Evolutionary conservation across 2,329 filamentous ascomycete species (phyloP).

Genomic region (Akanthomyces uredinophilus): DNA sequence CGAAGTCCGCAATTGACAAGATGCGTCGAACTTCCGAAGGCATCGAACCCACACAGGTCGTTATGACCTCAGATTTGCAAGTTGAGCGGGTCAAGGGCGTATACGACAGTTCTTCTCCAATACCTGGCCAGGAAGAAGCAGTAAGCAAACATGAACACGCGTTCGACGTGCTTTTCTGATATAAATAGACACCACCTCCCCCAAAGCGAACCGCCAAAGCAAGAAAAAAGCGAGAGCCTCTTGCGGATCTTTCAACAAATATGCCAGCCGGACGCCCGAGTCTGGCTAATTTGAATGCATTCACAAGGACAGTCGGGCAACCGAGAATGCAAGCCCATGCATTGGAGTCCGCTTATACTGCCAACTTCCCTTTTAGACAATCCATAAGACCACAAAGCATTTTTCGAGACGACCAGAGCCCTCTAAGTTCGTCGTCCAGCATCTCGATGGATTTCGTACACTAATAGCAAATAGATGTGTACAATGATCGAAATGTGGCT

Average conservation of each 20-base stretch:
- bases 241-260: slow-evolving; percentile 32
- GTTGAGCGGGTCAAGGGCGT: slow-evolving; percentile 51
- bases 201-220: slow-evolving; percentile 25
- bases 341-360: not conserved
- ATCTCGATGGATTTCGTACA: not conserved
- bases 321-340: not conserved
- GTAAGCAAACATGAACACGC: slow-evolving; percentile 31
- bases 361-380: not conserved
- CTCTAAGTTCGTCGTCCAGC: not conserved
- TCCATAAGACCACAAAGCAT: not conserved
- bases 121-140: slow-evolving; percentile 32
- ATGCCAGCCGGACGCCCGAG: slow-evolving; percentile 22
- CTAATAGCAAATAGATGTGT: slow-evolving; percentile 1
- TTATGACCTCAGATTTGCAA: slow-evolving; percentile 52
- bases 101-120: slow-evolving; percentile 53
- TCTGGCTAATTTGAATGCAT: not conserved
- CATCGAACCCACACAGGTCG: slow-evolving; percentile 59
- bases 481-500: not conserved
- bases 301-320: not conserved
- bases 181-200: slow-evolving; percentile 22
- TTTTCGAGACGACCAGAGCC: not conserved
- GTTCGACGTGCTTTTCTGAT: not conserved
- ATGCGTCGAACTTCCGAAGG: slow-evolving; percentile 60
- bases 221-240: slow-evolving; percentile 29
- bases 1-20: slow-evolving; percentile 61